These are phyloP conservation scores for Ogataea populi-albae DNA, from an alignment of 805 yeast genomes.

Conservation along the genomic window DNA sequence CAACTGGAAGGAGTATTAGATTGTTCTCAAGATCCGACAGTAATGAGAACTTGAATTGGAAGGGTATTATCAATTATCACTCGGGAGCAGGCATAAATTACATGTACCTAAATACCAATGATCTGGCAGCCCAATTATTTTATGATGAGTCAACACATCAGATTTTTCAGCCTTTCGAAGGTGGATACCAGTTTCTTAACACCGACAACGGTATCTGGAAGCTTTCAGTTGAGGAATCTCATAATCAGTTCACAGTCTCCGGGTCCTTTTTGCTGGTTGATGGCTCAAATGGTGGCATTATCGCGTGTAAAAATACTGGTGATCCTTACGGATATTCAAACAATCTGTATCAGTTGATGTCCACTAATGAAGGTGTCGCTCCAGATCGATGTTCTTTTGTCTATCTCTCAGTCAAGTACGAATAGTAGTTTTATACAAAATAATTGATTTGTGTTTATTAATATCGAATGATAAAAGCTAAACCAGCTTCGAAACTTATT, in stretches of 20 bases:
- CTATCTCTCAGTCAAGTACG: not conserved
- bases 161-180: slow-evolving; percentile 1
- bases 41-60: slow-evolving; percentile 25
- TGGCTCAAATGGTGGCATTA: slow-evolving; percentile 33
- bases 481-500: too few species aligned
- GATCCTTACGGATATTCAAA: slow-evolving; percentile 41
- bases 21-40: slow-evolving; percentile 3
- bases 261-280: slow-evolving; percentile 25
- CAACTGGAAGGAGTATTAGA: slow-evolving; percentile 1
- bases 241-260: not conserved
- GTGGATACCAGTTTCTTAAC: slow-evolving; percentile 1
- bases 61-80: slow-evolving; percentile 32
- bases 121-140: not conserved
- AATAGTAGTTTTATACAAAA: too few species aligned
- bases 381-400: slow-evolving; percentile 8
- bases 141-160: not conserved
- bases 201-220: not conserved
- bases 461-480: too few species aligned
- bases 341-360: slow-evolving; percentile 23
- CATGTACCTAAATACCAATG: slow-evolving; percentile 28
- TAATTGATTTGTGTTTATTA: too few species aligned
- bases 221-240: slow-evolving; percentile 1
- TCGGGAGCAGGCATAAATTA: slow-evolving; percentile 47
- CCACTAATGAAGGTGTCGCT: slow-evolving; percentile 17
- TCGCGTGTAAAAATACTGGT: slow-evolving; percentile 38